Conservation (phyloP, 352 stramenopile genomes). For the Phytophthora multivora region DNA sequence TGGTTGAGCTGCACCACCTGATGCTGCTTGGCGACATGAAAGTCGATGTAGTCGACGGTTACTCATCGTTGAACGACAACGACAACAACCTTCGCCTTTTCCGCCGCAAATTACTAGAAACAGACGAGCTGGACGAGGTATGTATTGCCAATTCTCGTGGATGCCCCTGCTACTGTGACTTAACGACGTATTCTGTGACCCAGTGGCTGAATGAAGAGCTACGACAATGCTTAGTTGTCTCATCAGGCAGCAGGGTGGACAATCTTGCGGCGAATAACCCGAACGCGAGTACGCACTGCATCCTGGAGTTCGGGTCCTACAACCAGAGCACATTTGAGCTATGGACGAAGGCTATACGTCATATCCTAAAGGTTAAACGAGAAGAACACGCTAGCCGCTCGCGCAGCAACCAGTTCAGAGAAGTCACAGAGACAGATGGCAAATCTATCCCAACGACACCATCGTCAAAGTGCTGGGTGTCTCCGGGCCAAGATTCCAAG, state of each 20-base stretch:
- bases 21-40: conserved; percentile 87
- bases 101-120: conserved; percentile 75
- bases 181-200: neutral
- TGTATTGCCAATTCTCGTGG: conserved; percentile 12
- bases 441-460: neutral
- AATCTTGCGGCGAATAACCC: conserved; percentile 59
- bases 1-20: conserved; percentile 73
- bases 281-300: conserved; percentile 57
- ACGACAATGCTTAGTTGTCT: conserved; percentile 55
- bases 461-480: conserved; percentile 56
- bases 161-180: neutral
- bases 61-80: conserved; percentile 31
- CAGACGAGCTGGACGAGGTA: conserved; percentile 79
- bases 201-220: conserved; percentile 82
- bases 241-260: conserved; percentile 46
- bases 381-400: conserved; percentile 29
- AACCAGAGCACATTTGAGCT: conserved; percentile 87
- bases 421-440: conserved; percentile 17
- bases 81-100: conserved; percentile 58
- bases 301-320: conserved; percentile 83
- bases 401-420: conserved; percentile 26
- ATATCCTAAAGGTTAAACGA: conserved; percentile 64
- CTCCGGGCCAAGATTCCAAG: conserved; percentile 81
- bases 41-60: conserved; percentile 61
- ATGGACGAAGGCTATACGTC: conserved; percentile 84